Conservation (phyloP, 768 basidiomycete genomes). For the Hygrophorus russula region DNA sequence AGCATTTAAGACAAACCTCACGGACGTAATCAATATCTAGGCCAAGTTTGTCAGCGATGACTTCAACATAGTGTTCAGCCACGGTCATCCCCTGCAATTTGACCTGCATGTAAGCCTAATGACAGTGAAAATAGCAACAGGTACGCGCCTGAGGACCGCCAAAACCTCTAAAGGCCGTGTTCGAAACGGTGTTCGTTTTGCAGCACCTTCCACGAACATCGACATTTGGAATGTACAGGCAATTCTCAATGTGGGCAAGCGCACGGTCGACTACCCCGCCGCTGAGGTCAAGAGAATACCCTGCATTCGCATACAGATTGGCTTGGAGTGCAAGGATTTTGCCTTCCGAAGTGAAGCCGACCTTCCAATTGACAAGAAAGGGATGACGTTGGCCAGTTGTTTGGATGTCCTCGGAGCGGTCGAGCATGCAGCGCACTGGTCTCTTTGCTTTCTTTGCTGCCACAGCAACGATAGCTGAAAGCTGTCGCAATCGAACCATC, state of each 20-base stretch:
- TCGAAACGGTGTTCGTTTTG: constrained; percentile 12
- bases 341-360: constrained; percentile 11
- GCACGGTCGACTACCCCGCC: constrained; percentile 11
- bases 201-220: constrained; percentile 11
- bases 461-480: constrained; percentile 11
- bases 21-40: constrained; percentile 12
- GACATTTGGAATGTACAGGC: constrained; percentile 11
- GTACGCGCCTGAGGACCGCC: constrained; percentile 10
- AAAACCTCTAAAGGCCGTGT: constrained; percentile 10
- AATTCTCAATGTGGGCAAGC: constrained; percentile 11
- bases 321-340: constrained; percentile 9
- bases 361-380: constrained; percentile 10
- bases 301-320: constrained; percentile 11
- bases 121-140: neutral
- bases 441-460: constrained; percentile 12
- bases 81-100: constrained; percentile 10
- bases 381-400: constrained; percentile 13
- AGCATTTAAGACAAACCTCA: constrained; percentile 7
- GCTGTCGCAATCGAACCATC: neutral
- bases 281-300: constrained; percentile 11
- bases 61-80: constrained; percentile 12
- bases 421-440: constrained; percentile 11
- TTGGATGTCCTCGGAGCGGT: constrained; percentile 11
- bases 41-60: constrained; percentile 9
- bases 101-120: neutral